Evolutionary conservation across 371 early-diverging fungal species (phyloP).

Genomic region (Actinomucor elegans): DNA sequence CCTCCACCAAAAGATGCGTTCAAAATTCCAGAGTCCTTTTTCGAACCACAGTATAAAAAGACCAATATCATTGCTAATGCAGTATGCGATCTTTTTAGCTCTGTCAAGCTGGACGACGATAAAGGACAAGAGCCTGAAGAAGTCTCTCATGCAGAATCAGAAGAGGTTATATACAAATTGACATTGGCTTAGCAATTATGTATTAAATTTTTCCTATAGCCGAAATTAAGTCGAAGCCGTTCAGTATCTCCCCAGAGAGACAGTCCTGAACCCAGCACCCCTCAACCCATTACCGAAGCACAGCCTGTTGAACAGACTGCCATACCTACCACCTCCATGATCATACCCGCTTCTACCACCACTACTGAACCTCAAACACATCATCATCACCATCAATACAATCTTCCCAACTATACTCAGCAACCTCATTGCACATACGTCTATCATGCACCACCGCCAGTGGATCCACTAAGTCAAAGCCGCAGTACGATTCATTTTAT

Average conservation of each 20-base stretch:
- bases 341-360: not conserved
- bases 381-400: not conserved
- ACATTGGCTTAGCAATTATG: no score
- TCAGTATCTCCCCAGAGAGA: no score
- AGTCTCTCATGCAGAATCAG: no score
- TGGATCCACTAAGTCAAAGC: constrained; percentile 4
- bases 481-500: constrained; percentile 9
- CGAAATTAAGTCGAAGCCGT: no score
- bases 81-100: not conserved
- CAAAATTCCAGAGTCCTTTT: not conserved
- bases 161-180: no score
- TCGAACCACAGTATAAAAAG: not conserved
- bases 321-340: no score
- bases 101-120: not conserved
- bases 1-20: not conserved
- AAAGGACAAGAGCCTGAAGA: not conserved
- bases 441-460: constrained; percentile 6
- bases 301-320: no score
- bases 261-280: no score
- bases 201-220: no score
- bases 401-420: not conserved
- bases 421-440: constrained; percentile 2
- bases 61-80: not conserved
- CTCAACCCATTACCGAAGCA: no score
- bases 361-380: not conserved